phyloP scores from a whole-genome alignment of 371 early-diverging fungal genomes.

The Massospora cicadina region DNA sequence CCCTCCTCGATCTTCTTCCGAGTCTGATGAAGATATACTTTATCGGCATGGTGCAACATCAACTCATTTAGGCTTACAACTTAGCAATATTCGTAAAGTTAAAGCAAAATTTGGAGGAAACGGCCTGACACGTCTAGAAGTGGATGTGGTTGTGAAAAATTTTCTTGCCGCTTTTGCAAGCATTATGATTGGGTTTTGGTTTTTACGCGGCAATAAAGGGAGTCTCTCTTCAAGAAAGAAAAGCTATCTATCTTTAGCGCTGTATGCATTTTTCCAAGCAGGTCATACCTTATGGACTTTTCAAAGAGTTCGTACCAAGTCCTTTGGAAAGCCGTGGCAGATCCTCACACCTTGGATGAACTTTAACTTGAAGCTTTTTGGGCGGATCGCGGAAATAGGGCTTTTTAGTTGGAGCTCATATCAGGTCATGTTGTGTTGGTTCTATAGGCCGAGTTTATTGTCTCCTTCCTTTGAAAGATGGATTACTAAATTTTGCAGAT shows the following conservation, averaged over 20 bases:
- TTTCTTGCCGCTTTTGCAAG: conserved; percentile 1
- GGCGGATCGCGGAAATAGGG: background rate
- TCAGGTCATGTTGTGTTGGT: background rate
- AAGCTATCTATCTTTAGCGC: background rate
- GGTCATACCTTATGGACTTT: background rate
- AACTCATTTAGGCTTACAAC: background rate
- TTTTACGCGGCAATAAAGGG: background rate
- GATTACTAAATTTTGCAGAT: conserved; percentile 1
- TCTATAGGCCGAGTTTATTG: background rate
- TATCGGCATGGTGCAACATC: background rate
- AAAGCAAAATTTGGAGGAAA: background rate
- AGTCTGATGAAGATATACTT: background rate
- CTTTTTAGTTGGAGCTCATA: background rate
- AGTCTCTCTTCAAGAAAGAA: background rate
- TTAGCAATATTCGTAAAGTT: background rate
- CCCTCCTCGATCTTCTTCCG: background rate
- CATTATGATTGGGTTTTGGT: background rate
- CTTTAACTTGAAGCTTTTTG: conserved; percentile 3
- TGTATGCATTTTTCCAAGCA: background rate
- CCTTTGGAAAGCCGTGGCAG: background rate
- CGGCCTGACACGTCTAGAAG: background rate
- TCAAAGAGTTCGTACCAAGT: background rate
- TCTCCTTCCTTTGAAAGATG: background rate
- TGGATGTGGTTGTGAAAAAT: background rate
- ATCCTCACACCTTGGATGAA: conserved; percentile 4